Percentiles rank a stretch among this genome's conserved stretches.
Conservation (phyloP, 2,329 filamentous ascomycete species). For the Hymenotorrendiella dingleyae region DNA sequence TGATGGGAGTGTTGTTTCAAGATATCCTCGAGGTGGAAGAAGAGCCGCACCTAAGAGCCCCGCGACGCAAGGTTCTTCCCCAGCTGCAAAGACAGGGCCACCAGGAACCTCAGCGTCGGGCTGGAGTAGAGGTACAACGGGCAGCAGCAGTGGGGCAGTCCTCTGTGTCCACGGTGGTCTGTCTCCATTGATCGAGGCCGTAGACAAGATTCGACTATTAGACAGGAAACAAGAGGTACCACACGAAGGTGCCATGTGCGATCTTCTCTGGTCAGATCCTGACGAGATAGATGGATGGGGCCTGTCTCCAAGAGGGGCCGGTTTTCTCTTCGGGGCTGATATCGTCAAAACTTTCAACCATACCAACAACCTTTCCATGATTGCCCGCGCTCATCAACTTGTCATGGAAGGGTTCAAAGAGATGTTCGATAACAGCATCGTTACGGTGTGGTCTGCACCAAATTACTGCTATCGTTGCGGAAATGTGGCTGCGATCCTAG, state of each 20-base stretch:
- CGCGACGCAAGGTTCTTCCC: constrained; percentile 34
- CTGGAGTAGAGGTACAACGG: constrained; percentile 55
- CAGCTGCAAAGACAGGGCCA: constrained; percentile 54
- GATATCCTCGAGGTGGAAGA: constrained; percentile 50
- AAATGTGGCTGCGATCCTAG: constrained; percentile 91
- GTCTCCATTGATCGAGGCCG: constrained; percentile 82
- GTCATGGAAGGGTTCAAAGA: constrained; percentile 99
- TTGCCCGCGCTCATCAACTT: constrained; percentile 90
- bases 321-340: constrained; percentile 91
- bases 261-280: constrained; percentile 94
- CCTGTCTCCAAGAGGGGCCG: constrained; percentile 68
- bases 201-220: constrained; percentile 91
- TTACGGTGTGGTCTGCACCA: constrained; percentile 97
- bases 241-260: constrained; percentile 98
- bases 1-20: constrained; percentile 70
- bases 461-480: constrained; percentile 93
- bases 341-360: constrained; percentile 97
- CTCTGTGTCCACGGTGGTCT: constrained; percentile 94
- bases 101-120: constrained; percentile 76
- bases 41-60: constrained; percentile 34
- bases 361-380: constrained; percentile 83
- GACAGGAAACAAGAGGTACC: constrained; percentile 98
- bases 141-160: constrained; percentile 73
- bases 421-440: constrained; percentile 94
- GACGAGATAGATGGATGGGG: constrained; percentile 99